Percentiles rank a stretch among this genome's conserved stretches.
Evolutionary conservation across 371 early-diverging fungal genomes (phyloP).

Genomic region (Mucor ambiguus): DNA sequence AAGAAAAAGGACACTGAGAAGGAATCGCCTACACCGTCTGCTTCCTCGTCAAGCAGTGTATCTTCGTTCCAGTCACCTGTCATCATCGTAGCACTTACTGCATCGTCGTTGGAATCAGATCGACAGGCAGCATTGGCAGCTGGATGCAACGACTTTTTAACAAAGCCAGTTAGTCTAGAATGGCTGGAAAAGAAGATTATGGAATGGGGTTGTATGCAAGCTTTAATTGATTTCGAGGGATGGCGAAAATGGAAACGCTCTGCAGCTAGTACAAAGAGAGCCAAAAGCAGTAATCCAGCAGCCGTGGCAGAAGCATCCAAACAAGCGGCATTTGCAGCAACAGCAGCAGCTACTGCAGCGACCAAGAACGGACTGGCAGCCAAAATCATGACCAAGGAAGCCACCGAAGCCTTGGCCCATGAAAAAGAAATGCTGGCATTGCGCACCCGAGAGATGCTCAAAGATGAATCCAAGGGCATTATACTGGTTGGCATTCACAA

Average conservation of each 20-base stretch:
- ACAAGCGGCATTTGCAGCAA: neutral
- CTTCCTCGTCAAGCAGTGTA: neutral
- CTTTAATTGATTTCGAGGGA: slow-evolving; percentile 79
- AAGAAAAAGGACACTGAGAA: neutral
- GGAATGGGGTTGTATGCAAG: slow-evolving; percentile 91
- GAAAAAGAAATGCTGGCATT: slow-evolving; percentile 10
- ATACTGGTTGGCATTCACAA: slow-evolving; percentile 20
- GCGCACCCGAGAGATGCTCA: slow-evolving; percentile 13
- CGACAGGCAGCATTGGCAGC: slow-evolving; percentile 75
- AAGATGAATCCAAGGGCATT: slow-evolving; percentile 19
- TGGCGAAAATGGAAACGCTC: slow-evolving; percentile 66
- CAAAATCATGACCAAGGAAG: neutral
- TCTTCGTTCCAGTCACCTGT: slow-evolving; percentile 63
- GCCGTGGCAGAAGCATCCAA: slow-evolving; percentile 1
- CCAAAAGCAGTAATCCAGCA: neutral
- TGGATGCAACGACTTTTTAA: slow-evolving; percentile 86
- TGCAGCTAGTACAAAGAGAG: slow-evolving; percentile 5
- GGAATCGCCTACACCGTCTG: neutral
- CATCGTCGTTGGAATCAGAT: slow-evolving; percentile 70
- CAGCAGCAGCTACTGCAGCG: neutral
- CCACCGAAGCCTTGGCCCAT: neutral
- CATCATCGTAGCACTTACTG: slow-evolving; percentile 85
- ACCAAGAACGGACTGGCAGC: neutral
- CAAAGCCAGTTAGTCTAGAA: slow-evolving; percentile 75
- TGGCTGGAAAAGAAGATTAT: slow-evolving; percentile 86